Base-by-base conservation (phyloP, 1,139 yeast genomes). In the Taphrina wiesneri region DNA sequence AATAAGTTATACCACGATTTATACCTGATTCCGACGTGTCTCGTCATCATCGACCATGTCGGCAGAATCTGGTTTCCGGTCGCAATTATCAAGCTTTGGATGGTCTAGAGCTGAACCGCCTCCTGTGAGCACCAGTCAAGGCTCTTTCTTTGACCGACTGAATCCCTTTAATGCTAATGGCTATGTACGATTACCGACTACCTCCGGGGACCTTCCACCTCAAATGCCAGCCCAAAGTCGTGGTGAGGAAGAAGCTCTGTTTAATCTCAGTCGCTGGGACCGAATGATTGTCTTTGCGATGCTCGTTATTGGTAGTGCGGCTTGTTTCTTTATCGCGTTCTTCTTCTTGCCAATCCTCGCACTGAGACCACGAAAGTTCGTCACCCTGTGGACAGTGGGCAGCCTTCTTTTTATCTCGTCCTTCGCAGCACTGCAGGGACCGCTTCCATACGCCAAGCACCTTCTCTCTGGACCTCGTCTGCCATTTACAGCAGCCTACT, bases 371-470 rank as follows among this genome's bases (percentile, higher is more conserved):
- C 81, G 96, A 66, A 93, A 93, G 36, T 60, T 60, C 47, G 62
- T 45, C 11, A 52, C 56, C 32, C 53, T 56, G 23, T 93, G 99
- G 99, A 86, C 97, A 0, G 81, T 93, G 76, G 99, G 98, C 0
- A 88, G 96, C 0, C 74, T 93, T 19, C 78, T 93, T 54, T 93
- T 93, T 77, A 90, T 93, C 49, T 77, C 90, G 7, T 90, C 97
- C 52, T 93, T 93, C 77, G 98, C 97, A 0, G 85, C 90, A 11
- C 77, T 93, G 36, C 97, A 92, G 77, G 99, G 99, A 0, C 98
- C 98, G 0, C 81, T 86, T 36, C 87, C 88, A 52, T 93, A 91
- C 74, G 71, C 85, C 63, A 78, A 81, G 65, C 99, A 93, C 75
- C 81, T 93, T 70, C 75, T 88, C 6, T 87, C 96, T 1, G 82